Percentiles rank a stretch among this genome's conserved stretches.
Conservation (phyloP, 2,329 filamentous ascomycete genomes). For the Penicillium sp. region DNA sequence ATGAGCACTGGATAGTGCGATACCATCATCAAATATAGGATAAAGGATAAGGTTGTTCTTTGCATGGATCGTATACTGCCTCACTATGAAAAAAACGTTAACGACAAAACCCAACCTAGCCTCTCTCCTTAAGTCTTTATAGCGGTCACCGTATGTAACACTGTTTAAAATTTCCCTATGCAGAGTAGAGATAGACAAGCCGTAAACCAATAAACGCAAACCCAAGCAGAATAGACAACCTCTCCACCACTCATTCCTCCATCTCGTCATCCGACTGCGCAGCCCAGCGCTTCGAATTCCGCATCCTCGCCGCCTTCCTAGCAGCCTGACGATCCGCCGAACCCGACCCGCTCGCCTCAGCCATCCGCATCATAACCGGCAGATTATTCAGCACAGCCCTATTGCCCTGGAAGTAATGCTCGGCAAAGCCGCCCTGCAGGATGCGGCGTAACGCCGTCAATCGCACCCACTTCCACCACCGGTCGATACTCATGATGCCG, state of each 20-base stretch:
- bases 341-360: constrained; percentile 15
- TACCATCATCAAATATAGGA: too few relatives aligned
- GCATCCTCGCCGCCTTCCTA: constrained; percentile 31
- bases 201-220: neutral
- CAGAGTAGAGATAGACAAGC: neutral
- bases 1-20: too few relatives aligned
- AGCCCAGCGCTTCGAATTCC: constrained; percentile 33
- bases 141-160: neutral
- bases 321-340: constrained; percentile 27
- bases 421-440: constrained; percentile 62
- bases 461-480: constrained; percentile 72
- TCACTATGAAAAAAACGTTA: neutral
- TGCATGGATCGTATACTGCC: neutral
- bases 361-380: constrained; percentile 47
- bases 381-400: constrained; percentile 61
- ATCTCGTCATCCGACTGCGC: constrained; percentile 34
- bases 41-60: neutral
- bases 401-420: constrained; percentile 63
- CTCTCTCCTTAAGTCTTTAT: neutral
- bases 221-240: neutral
- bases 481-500: constrained; percentile 65
- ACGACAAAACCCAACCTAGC: neutral
- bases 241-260: neutral
- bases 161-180: neutral
- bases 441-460: constrained; percentile 63